Percentiles rank a stretch among this genome's conserved stretches.
Conservation (phyloP, 352 stramenopile genomes). For the Globisporangium radiosum region DNA sequence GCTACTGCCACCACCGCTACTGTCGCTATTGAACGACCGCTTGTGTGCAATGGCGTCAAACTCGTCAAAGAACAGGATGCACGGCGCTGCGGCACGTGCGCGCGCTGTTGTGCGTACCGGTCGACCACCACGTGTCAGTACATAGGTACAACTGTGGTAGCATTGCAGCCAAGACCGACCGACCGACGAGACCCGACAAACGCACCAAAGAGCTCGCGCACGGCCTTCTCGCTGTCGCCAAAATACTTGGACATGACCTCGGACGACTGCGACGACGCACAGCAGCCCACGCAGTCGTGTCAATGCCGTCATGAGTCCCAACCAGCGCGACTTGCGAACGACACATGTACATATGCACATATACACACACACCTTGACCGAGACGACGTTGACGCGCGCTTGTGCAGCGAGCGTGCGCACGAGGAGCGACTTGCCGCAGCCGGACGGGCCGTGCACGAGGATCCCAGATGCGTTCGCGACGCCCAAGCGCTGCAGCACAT, state of each 20-base stretch:
- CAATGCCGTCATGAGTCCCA: too few species aligned
- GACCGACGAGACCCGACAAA: neutral
- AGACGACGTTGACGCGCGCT: conserved; percentile 71
- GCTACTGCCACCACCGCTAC: conserved; percentile 24
- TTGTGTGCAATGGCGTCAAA: conserved; percentile 81
- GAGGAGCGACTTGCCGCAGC: conserved; percentile 79
- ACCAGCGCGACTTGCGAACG: too few species aligned
- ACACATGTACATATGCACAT: neutral
- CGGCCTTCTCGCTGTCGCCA: conserved; percentile 75
- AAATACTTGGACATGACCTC: conserved; percentile 86
- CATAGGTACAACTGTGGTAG: neutral
- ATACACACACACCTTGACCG: conserved; percentile 49
- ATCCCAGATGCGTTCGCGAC: conserved; percentile 65
- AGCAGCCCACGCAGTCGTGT: too few species aligned
- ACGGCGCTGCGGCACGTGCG: conserved; percentile 61
- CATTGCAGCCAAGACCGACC: neutral
- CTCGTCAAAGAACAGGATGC: conserved; percentile 83
- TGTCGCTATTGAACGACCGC: conserved; percentile 48
- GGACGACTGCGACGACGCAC: conserved; percentile 38
- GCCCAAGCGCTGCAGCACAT: conserved; percentile 38
- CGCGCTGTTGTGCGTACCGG: conserved; percentile 27
- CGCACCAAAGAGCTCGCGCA: conserved; percentile 76
- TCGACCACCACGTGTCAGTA: too few species aligned
- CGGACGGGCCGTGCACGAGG: conserved; percentile 71
- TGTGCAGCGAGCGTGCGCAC: conserved; percentile 55